Base-by-base conservation (phyloP, 2,329 filamentous ascomycete species). In the Neopestalotiopsis clavispora region DNA sequence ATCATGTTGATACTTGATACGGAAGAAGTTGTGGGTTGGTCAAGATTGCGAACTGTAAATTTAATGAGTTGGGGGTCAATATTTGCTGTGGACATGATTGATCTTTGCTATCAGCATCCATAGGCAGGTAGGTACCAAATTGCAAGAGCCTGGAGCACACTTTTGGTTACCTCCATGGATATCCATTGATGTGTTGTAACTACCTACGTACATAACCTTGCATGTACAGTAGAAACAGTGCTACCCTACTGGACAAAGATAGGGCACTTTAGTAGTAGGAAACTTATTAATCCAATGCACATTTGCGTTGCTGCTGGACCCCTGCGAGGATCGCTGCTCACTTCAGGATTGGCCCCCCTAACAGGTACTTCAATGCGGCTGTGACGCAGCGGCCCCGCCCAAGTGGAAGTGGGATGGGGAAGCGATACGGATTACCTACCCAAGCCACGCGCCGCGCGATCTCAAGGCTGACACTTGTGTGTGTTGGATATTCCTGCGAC, bases 401-500 rank as follows among this genome's bases (percentile, higher is more conserved):
- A 17, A 30, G 28, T 23, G 23, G 20, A 67, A 67, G 65, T 67
- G 65, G 65, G 65, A 67, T 67, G 65, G n/a, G 49, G 20, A 20
- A 12, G 23, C 20, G 20, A 56, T 65, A 42, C 59, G 32, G 59
- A 59, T 30, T 59, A 6, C 49, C 49, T 56, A 59, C 57, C 40
- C 61, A 66, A 65, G 64, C 64, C 64, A 66, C 64, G 32, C 64
- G 52, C 45, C 20, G 64, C 64, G 42, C 63, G 63, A 38, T 38
- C 63, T 66, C 65, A 67, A 67, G 65, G 65, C 56, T 67, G 65
- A 59, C 52, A 45, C 56, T 59, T 60, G 38, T 56, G 20, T 23
- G 52, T 28, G 17, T 17, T n/a, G 49, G 52, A 52, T 42, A 23
- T 59, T n/a, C 34, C 65, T 30, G 20, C 49, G 20, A 66, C 20